Conservation (phyloP, 352 stramenopile genomes). For the Salisapilia sapeloensis region DNA sequence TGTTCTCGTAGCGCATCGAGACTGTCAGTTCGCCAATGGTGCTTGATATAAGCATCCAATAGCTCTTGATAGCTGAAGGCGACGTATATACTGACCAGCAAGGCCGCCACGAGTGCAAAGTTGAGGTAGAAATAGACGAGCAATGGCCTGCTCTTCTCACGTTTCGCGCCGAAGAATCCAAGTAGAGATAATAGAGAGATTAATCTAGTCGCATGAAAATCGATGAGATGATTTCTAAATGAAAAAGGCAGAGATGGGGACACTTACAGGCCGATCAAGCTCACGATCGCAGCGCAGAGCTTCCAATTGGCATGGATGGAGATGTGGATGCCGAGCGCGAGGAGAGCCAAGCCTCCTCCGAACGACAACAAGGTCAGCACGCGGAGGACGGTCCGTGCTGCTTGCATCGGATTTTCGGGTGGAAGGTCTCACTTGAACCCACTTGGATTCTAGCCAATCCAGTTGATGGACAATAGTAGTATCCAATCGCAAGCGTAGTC, state of each 20-base stretch:
- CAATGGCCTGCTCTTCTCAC: conserved; percentile 45
- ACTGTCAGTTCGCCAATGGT: conserved; percentile 35
- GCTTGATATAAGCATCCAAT: conserved; percentile 55
- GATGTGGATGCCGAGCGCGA: conserved; percentile 34
- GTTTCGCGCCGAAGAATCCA: conserved; percentile 39
- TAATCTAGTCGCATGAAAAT: not conserved
- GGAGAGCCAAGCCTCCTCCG: conserved; percentile 19
- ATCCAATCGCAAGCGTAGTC: no score
- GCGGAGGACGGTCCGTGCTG: conserved; percentile 40
- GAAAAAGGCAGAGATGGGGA: not conserved
- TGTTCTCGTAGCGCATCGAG: conserved; percentile 23
- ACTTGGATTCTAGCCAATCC: no score
- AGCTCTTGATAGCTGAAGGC: conserved; percentile 50
- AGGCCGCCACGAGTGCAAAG: conserved; percentile 36
- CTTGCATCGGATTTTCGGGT: conserved; percentile 26
- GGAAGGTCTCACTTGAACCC: no score
- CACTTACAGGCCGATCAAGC: conserved; percentile 17
- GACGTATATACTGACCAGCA: conserved; percentile 44
- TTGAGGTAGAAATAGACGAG: conserved; percentile 66
- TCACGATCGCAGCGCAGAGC: conserved; percentile 26
- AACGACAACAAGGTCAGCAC: conserved; percentile 41
- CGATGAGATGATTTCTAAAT: conserved; percentile 3
- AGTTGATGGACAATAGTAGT: no score
- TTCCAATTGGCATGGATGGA: conserved; percentile 24
- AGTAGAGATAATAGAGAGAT: conserved; percentile 33